These are phyloP conservation scores for Cyberlindnera xylosilytica DNA, from an alignment of 805 yeast species.

Conservation along the genomic window DNA sequence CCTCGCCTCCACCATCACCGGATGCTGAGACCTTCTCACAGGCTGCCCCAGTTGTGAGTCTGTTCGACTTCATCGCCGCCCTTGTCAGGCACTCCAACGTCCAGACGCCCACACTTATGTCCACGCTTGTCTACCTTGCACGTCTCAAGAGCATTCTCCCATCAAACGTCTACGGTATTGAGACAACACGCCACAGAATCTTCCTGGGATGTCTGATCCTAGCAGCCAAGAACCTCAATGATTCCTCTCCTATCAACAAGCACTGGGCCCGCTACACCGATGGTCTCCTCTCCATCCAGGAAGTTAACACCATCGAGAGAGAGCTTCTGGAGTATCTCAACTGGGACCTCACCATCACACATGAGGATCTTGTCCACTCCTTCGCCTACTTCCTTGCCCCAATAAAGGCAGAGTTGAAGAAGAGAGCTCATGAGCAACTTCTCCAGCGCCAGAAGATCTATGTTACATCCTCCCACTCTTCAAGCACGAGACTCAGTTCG, in stretches of 20 bases:
- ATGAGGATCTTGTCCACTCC: conserved; percentile 64
- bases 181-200: conserved; percentile 88
- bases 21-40: conserved; percentile 2
- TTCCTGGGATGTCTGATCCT: conserved; percentile 85
- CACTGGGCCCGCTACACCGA: conserved; percentile 95
- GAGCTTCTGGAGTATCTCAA: conserved; percentile 79
- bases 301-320: conserved; percentile 87
- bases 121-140: conserved; percentile 79
- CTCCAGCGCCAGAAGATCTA: conserved; percentile 25
- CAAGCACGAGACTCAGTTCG: conserved; percentile 15
- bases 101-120: conserved; percentile 93
- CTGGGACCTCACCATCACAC: conserved; percentile 77
- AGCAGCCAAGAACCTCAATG: conserved; percentile 91
- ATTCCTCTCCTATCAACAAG: conserved; percentile 90
- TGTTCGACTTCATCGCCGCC: conserved; percentile 64
- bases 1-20: conserved; percentile 41
- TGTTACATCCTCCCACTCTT: conserved; percentile 18
- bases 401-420: conserved; percentile 46
- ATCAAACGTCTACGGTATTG: conserved; percentile 85
- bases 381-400: conserved; percentile 74
- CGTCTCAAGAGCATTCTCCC: conserved; percentile 78
- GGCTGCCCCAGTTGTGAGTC: conserved; percentile 26
- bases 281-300: conserved; percentile 72
- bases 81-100: conserved; percentile 82
- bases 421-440: conserved; percentile 25